phyloP scores from a whole-genome alignment of 2,329 filamentous ascomycete genomes.

The Apiospora pterosperma region DNA sequence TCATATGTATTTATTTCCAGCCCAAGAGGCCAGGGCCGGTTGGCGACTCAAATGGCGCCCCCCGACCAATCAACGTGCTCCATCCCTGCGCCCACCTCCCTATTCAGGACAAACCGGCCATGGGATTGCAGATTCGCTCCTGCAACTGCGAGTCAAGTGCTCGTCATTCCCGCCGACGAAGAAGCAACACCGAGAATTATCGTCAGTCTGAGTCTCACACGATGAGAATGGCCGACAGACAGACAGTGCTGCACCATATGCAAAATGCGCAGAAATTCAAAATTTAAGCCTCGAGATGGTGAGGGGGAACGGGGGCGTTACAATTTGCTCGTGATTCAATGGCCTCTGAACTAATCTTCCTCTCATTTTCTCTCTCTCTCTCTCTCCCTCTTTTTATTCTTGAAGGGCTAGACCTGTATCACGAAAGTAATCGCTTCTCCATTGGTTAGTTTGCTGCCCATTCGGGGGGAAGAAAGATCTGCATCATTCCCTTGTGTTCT shows the following conservation, averaged over 20 bases:
- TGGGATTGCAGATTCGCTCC: background rate
- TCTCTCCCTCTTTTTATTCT: background rate
- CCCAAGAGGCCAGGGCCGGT: background rate
- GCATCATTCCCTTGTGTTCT: background rate
- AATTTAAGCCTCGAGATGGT: background rate
- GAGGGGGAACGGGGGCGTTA: background rate
- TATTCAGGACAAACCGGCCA: background rate
- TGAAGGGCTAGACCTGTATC: background rate
- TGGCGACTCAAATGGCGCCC: background rate
- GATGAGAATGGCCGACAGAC: background rate
- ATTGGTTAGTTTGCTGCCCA: background rate
- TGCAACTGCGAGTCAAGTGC: background rate
- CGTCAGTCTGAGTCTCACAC: background rate
- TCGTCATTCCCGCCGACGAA: background rate
- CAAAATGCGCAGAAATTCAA: background rate
- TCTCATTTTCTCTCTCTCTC: no score
- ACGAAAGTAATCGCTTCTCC: background rate
- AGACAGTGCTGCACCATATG: background rate
- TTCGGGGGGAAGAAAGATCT: background rate
- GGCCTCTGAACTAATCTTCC: background rate
- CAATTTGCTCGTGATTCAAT: background rate
- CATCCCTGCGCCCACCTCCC: background rate
- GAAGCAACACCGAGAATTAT: background rate
- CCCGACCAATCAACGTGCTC: background rate
- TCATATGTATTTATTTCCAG: background rate